phyloP scores from a whole-genome alignment of 1,284 basidiomycete species.

The Cryptococcus sp. region DNA sequence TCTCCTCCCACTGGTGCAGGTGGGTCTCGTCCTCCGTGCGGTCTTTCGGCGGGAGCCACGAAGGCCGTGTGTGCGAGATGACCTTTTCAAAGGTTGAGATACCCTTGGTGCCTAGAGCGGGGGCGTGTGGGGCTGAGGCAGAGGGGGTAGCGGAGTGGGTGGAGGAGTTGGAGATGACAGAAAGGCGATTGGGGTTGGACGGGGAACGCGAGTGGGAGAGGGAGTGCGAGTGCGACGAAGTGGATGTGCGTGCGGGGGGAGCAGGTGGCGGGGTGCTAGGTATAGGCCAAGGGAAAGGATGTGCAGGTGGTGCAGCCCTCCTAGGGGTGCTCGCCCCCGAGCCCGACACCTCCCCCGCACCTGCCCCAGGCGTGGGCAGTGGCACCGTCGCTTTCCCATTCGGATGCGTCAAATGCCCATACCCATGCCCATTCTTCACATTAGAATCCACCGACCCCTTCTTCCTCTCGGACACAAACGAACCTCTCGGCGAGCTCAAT shows the following conservation, averaged over 20 bases:
- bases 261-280: constrained; percentile 6
- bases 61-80: constrained; percentile 59
- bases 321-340: constrained; percentile 10
- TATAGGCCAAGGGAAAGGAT: constrained; percentile 43
- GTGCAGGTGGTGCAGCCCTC: constrained; percentile 41
- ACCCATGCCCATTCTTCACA: constrained; percentile 1
- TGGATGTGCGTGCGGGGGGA: not conserved
- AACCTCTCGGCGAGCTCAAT: too few species aligned
- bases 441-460: not conserved
- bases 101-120: constrained; percentile 38
- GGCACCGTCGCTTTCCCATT: not conserved
- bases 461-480: too few species aligned
- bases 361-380: not conserved
- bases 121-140: not conserved
- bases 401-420: too few species aligned
- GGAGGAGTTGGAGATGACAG: constrained; percentile 3
- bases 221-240: constrained; percentile 1
- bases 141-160: not conserved
- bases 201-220: constrained; percentile 7
- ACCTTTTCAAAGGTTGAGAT: constrained; percentile 48
- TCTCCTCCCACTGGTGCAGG: constrained; percentile 79
- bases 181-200: constrained; percentile 14
- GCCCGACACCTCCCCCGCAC: not conserved
- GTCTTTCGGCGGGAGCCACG: constrained; percentile 78
- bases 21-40: constrained; percentile 78